These are phyloP conservation scores for Flaveria sonorensis DNA, from an alignment of 129 eudicot genomes.

Conservation along the genomic window DNA sequence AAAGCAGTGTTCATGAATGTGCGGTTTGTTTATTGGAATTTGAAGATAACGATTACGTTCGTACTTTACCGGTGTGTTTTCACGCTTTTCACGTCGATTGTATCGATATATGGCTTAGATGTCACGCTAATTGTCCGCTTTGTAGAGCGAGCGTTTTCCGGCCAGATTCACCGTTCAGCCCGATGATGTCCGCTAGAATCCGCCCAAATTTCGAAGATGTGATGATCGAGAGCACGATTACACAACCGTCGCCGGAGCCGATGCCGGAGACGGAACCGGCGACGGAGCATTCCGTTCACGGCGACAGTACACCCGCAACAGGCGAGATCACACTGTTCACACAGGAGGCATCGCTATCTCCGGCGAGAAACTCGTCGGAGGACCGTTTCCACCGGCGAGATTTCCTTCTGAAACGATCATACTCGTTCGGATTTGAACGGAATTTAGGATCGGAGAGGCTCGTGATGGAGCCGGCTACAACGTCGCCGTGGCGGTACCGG, in stretches of 20 bases:
- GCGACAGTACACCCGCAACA: slow-evolving; percentile 26
- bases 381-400: slow-evolving; percentile 61
- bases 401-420: slow-evolving; percentile 71
- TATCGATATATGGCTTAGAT: slow-evolving; percentile 86
- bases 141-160: slow-evolving; percentile 79
- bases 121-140: slow-evolving; percentile 93
- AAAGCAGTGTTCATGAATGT: slow-evolving; percentile 63
- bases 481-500: slow-evolving; percentile 77
- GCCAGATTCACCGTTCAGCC: slow-evolving; percentile 70
- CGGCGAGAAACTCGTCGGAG: slow-evolving; percentile 44
- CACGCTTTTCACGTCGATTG: slow-evolving; percentile 95
- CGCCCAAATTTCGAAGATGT: slow-evolving; percentile 84
- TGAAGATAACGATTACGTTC: slow-evolving; percentile 82
- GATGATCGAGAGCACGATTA: slow-evolving; percentile 54
- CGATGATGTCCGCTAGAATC: slow-evolving; percentile 87
- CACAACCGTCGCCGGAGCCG: slow-evolving; percentile 43
- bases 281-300: slow-evolving; percentile 31
- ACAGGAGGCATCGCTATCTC: slow-evolving; percentile 56
- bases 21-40: slow-evolving; percentile 87
- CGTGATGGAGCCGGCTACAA: slow-evolving; percentile 64
- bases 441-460: slow-evolving; percentile 77
- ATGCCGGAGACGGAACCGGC: neutral
- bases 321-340: slow-evolving; percentile 41
- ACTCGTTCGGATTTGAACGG: slow-evolving; percentile 90
- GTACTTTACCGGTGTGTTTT: slow-evolving; percentile 83